Evolutionary conservation across 805 yeast species (phyloP), one percentile per base, ranked within the genome.

Genomic region (Cyberlindnera galapagoensis): DNA sequence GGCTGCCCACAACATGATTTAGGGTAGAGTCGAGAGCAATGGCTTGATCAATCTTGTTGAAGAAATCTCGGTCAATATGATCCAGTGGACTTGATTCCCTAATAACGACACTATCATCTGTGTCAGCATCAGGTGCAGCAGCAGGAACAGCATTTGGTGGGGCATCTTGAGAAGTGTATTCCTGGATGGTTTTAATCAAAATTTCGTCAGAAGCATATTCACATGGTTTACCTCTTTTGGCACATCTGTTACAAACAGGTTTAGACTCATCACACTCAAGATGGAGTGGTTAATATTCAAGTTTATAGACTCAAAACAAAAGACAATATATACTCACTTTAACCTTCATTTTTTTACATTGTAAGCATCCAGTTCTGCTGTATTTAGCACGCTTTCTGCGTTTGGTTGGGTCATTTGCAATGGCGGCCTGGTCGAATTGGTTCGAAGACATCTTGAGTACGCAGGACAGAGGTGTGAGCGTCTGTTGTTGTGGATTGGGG

Each of bases 291-390:
- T 13, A 24, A 21, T 24, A 24, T 18, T 24, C n/a, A n/a, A 7
- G 22, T 10, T 9, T 11, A 11, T 8, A 26, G n/a, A 9, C 10
- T 4, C 9, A 22, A 17, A 17, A 9, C 14, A 7, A 13, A 2
- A 26, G 5, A 26, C 17, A 19, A 7, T 18, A 7, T 10, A 18
- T 7, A 34, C 48, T 11, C 27, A 44, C 48, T 24, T 64, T 64
- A 29, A 64, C 63, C 37, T 64, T 65, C 32, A 67, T 52, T 18
- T 66, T 51, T 38, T 63, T 64, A 41, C 70, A 65, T 36, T 62
- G 67, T 12, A 55, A 42, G 40, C 70, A 65, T 4, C 70, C 70
- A 12, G 52, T 54, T n/a, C 47, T 30, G 24, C 53, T 48, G 27
- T 49, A 49, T 13, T 34, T 48, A 22, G 38, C 30, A n/a, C 42